Evolutionary conservation across 2,329 filamentous ascomycete species (phyloP), one percentile per base, ranked within the genome.

Genomic region (Cladosporium sphaerospermum): DNA sequence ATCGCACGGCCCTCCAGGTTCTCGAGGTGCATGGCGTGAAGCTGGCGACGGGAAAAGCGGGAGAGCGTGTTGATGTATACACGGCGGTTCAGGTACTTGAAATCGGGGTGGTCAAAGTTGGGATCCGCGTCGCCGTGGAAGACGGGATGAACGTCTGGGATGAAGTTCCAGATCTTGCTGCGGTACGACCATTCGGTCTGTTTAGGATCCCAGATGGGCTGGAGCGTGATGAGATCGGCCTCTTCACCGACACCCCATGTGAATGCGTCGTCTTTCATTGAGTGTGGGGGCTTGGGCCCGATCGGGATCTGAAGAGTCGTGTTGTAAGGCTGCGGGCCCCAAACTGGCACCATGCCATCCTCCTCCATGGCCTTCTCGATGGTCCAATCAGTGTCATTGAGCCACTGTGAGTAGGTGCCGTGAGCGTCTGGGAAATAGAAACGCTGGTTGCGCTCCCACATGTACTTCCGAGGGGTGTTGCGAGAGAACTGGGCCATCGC

Each of bases 141-240:
- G 66, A 95, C 87, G 52, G 92, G 85, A 5, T 92, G 83, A 14
- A 85, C 73, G 58, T 64, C 64, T 2, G 71, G 69, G 37, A 73
- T 61, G 66, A 71, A 77, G 62, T 76, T 76, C 72, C 72, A 76
- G 64, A 76, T 74, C 51, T 75, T 74, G 64, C 75, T 69, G 42
- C 71, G 71, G 65, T 71, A 74, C 16, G 69, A 69, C 92, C 92
- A 97, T 0, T 82, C 88, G 0, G 91, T 96, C 56, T 86, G 83
- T 36, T 89, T 84, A 0, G 92, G 91, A 65, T 97, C 87, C 71
- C 92, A 97, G 57, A 97, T 83, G 9, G 92, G 92, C 65, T 91
- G 93, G 56, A 97, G 83, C 0, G 90, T 89, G 65, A 97, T 92
- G 60, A 95, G 81, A 68, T 97, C 92, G 9, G 92, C 90, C 55